Evolutionary conservation across 495 filamentous ascomycete genomes (phyloP), one percentile per base, ranked within the genome.

Genomic region (Elaphomyces granulatus): DNA sequence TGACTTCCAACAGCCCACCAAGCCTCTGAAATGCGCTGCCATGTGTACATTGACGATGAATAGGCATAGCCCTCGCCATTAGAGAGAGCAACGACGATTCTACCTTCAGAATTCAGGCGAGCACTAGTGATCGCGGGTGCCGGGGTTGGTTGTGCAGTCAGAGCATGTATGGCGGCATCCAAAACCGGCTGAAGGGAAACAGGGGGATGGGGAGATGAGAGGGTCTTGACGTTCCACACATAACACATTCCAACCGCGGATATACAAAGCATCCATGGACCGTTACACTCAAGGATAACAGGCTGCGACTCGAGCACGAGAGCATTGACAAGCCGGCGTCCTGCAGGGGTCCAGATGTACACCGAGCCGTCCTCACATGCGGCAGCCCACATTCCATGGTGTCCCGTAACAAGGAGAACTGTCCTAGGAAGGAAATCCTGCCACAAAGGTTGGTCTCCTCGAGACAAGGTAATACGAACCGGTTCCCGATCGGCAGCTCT

Each of bases 1-100:
- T 96, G 90, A 52, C 81, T 88, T 16, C 87, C 88, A 1, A 95
- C 84, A 2, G 90, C 87, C 90, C 92, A 99, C 92, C 90, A 99
- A 1, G 81, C 67, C 60, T 99, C 90, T 3, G 83, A 86, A 9
- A 96, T 67, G 8, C 87, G 78, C 63, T 95, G 88, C 90, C 90
- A 99, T n/a, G 77, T 71, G 50, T 74, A 86, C 77, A 96, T 79
- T 14, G 62, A 60, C 0, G 76, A 73, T 1, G 80, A 83, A 60
- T 96, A 99, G 17, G 76, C 72, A 52, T 85, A 96, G 2, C 92
- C 90, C 46, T 96, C 87, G 10, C 90, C 90, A 47, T 94, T 95
- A 18, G 77, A 84, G 31, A 99, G 67, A 0, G 85, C 85, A 2
- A 95, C 71, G 16, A 96, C 71, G 19, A 95, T 70, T 8, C 78